Evolutionary conservation across 2,329 filamentous ascomycete genomes (phyloP), one percentile per base, ranked within the genome.

Genomic region (Cyphellophora attinorum): DNA sequence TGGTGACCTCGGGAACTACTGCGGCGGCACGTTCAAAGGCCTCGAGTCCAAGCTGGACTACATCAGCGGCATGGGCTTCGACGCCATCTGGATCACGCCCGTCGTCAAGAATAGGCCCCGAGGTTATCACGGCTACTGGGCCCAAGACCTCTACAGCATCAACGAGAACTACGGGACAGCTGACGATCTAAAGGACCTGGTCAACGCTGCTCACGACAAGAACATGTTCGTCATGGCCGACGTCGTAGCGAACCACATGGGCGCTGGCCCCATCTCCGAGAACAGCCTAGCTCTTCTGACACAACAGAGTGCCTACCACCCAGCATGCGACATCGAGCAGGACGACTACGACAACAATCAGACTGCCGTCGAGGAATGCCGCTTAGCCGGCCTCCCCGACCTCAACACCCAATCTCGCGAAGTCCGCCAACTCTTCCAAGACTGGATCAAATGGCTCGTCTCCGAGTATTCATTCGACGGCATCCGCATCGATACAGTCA

Each of bases 141-240:
- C 58, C 1, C 48, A 63, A 38, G 58, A 72, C 41, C 50, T 72
- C 11, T 63, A 70, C 38, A 39, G 52, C 1, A 40, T 72, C 27
- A 72, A 72, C 45, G 49, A 54, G 3, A 61, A 69, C 38, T 71
- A 68, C 38, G 68, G 68, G 4, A 62, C 60, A 10, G 55, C 53
- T 16, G 54, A 59, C 18, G 67, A 71, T 42, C 49, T 72, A 35
- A 58, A 62, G 21, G 62, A 59, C 30, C 49, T 72, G 6, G 61
- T 60, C 23, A 52, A 49, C 18, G 60, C 63, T 6, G 49, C 70
- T 8, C 68, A 71, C 47, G 43, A 41, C 11, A 57, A 51, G 44
- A 64, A 58, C 38, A 71, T 65, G 66, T 69, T 64, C 41, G 44
- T 72, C 8, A 70, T 71, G 67, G 57, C 69, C 29, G 68, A 72